Base-by-base conservation (phyloP, 2,329 filamentous ascomycete genomes). In the Calonectria pseudoturangicola region DNA sequence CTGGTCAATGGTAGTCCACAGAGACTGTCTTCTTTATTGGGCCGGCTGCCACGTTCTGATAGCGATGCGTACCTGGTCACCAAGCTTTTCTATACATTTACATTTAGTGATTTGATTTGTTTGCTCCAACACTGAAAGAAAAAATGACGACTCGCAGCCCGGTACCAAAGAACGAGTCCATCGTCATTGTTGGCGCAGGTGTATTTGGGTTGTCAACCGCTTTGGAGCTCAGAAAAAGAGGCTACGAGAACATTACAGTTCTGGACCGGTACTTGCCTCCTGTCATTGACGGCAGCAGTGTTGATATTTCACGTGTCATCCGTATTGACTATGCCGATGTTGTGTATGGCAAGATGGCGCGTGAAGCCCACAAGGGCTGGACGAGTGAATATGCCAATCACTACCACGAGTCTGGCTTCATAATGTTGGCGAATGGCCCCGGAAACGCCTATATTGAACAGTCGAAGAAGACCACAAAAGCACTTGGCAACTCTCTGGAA, bases 241-340 rank as follows among this genome's bases (percentile, higher is more conserved):
- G 87, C 0, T 88, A 88, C 67, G 83, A 80, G 3, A 80, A 87
- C 68, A 83, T 89, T 68, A 87, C 87, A 6, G 85, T 90, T 7
- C 82, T 88, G 3, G 88, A 90, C 71, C 81, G 82, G 4, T 81
- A 79, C 63, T 74, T 82, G 0, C 84, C 85, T 4, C 84, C 85
- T 0, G 81, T 83, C 2, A 75, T 79, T 3, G 83, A 86, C 15
- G 82, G 82, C 33, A 84, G 84, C 68, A 85, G 83, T 54, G 83
- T 85, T n/a, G 84, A 86, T 70, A 81, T 84, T 21, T 86, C 85
- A 6, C 83, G 85, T 21, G 81, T 86, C 69, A 82, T 86, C 51
- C 83, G 85, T 7, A 76, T 83, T 54, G 93, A 95, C 83, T 95
- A 95, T 77, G 90, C 91, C 15, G 88, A 92, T 75, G 83, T 87